Conservation (phyloP, 2,329 filamentous ascomycete species). For the Fusarium sp. region DNA sequence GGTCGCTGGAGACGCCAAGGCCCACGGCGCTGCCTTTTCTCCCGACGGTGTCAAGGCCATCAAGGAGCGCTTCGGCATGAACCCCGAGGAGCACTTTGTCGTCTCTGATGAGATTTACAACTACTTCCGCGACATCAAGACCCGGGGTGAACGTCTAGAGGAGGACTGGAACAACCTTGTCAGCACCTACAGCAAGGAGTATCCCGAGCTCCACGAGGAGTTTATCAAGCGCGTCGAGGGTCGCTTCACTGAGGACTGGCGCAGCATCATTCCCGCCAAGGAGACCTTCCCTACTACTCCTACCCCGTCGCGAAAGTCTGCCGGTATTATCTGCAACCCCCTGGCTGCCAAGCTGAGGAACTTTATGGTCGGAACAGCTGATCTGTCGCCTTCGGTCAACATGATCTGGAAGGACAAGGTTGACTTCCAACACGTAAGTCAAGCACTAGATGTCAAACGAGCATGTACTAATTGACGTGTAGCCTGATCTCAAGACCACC, state of each 20-base stretch:
- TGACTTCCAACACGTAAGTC: slow-evolving; percentile 63
- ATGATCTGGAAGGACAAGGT: slow-evolving; percentile 70
- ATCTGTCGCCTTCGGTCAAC: slow-evolving; percentile 68
- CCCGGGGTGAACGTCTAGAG: slow-evolving; percentile 62
- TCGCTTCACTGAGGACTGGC: slow-evolving; percentile 64
- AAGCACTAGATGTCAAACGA: background rate
- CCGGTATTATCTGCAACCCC: slow-evolving; percentile 66
- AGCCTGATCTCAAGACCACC: slow-evolving; percentile 56
- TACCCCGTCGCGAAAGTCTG: slow-evolving; percentile 66
- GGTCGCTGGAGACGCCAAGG: slow-evolving; percentile 65
- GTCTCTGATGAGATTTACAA: slow-evolving; percentile 62
- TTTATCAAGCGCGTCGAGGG: slow-evolving; percentile 65
- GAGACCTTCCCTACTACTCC: slow-evolving; percentile 61
- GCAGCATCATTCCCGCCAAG: slow-evolving; percentile 62
- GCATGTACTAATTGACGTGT: slow-evolving; percentile 4
- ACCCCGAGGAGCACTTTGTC: slow-evolving; percentile 56
- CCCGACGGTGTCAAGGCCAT: slow-evolving; percentile 64
- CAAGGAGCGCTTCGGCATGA: slow-evolving; percentile 53
- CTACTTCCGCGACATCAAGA: slow-evolving; percentile 65
- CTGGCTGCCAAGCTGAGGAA: slow-evolving; percentile 63
- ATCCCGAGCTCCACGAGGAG: slow-evolving; percentile 66
- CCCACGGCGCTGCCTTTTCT: slow-evolving; percentile 73
- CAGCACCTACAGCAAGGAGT: slow-evolving; percentile 58
- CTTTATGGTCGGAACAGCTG: slow-evolving; percentile 69
- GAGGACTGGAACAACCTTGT: slow-evolving; percentile 64